A percentile compares a stretch with the other conserved stretches of the same genome.
These are phyloP conservation scores for Parmelia sp. DNA, from an alignment of 495 filamentous ascomycete species.

Conservation along the genomic window DNA sequence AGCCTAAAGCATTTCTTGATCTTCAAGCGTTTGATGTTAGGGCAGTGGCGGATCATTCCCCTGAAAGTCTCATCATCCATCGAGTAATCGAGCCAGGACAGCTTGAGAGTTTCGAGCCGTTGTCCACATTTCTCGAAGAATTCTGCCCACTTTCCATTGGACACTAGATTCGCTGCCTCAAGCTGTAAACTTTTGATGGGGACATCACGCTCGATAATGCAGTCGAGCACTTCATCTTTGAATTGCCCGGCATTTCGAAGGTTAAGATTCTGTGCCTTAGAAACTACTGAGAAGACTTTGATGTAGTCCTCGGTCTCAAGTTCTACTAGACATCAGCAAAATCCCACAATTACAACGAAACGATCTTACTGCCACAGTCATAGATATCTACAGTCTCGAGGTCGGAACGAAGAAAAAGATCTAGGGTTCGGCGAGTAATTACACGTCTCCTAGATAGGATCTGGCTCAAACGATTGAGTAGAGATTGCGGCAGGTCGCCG, in stretches of 20 bases:
- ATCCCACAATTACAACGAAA: background rate
- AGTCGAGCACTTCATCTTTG: conserved; percentile 74
- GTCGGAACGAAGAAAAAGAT: conserved; percentile 69
- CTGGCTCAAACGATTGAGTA: conserved; percentile 69
- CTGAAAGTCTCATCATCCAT: conserved; percentile 64
- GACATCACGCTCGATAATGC: conserved; percentile 62
- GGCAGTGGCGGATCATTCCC: conserved; percentile 52
- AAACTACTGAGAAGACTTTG: conserved; percentile 70
- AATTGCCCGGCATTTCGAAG: conserved; percentile 78
- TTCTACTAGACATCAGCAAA: conserved; percentile 36
- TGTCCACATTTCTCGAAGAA: conserved; percentile 57
- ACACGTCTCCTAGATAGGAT: conserved; percentile 75
- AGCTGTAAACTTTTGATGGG: conserved; percentile 58
- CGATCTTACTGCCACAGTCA: conserved; percentile 60
- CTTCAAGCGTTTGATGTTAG: conserved; percentile 64
- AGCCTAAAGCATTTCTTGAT: conserved; percentile 53
- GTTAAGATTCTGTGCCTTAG: conserved; percentile 59
- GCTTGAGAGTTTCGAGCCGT: conserved; percentile 57
- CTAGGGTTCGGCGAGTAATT: conserved; percentile 60
- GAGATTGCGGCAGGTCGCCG: conserved; percentile 61
- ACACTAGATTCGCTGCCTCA: conserved; percentile 72
- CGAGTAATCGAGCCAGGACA: conserved; percentile 61
- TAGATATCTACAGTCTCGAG: conserved; percentile 64
- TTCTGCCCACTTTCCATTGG: conserved; percentile 61
- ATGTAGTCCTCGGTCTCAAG: conserved; percentile 68